Evolutionary conservation across 768 basidiomycete species (phyloP), one percentile per base, ranked within the genome.

Genomic region (Hygrophoropsis aurantiaca): DNA sequence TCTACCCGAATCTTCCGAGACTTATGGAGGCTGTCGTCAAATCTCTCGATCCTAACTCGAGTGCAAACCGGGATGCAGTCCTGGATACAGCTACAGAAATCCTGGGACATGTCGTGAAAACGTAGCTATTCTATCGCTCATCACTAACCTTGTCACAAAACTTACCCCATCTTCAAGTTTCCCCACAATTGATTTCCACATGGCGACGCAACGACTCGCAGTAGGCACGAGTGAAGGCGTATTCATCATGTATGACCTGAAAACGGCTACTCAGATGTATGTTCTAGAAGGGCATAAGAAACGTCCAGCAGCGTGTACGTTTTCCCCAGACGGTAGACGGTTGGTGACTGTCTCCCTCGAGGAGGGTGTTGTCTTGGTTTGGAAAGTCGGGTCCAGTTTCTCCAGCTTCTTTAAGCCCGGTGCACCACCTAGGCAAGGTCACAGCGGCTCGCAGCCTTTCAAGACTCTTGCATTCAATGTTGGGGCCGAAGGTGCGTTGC

Each of bases 201-300:
- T 83, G 70, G 70, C 77, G 2, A 84, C 81, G 1, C 97, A 99
- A 61, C 84, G 90, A 11, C 80, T 98, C 4, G 91, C 89, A 0
- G 93, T 97, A 0, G 97, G 97, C 1, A 95, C 94, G 0, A 83
- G 81, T 46, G 97, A 99, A 68, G 97, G 95, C 0, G 93, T 94
- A 0, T 84, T 94, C 43, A 78, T 92, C 48, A 93, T 97, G 85
- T 98, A 97, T 60, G 97, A 98, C 61, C 77, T 98, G 43, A 97
- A 97, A 67, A 93, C 94, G 0, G 94, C 94, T 0, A 97, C 90
- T 1, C 82, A 97, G 10, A 73, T 98, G 11, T 99, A 97, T 59
- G 90, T 99, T 0, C 81, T 99, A 10, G 94, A 98, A 57, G 87
- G 91, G 0, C 94, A 97, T 70, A 84, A 82, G 61, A 84, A 85